Evolutionary conservation across 2,329 filamentous ascomycete genomes (phyloP).

Genomic region (Thermochaetoides dissita): DNA sequence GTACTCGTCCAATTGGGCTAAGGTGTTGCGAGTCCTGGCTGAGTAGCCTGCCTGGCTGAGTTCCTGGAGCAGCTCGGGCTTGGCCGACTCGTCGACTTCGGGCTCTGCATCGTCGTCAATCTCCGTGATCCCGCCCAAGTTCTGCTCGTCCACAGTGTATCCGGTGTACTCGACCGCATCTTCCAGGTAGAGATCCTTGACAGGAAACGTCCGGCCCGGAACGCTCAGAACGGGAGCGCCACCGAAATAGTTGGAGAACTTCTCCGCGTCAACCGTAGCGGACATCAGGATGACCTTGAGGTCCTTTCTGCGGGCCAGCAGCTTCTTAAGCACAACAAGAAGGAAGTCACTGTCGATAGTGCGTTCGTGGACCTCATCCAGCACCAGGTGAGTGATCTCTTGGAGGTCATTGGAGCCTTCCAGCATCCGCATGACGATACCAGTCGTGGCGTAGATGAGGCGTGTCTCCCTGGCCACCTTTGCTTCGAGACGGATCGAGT

Average conservation of each 20-base stretch:
- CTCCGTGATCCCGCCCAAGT: constrained; percentile 42
- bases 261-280: constrained; percentile 83
- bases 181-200: constrained; percentile 75
- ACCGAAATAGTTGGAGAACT: constrained; percentile 78
- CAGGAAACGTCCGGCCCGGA: constrained; percentile 85
- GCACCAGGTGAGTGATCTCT: constrained; percentile 82
- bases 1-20: constrained; percentile 77
- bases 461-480: constrained; percentile 71
- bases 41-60: constrained; percentile 54
- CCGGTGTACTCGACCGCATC: constrained; percentile 83
- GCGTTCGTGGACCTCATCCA: constrained; percentile 96
- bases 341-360: constrained; percentile 95
- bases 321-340: constrained; percentile 74
- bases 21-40: constrained; percentile 55
- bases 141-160: constrained; percentile 44
- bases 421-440: constrained; percentile 97
- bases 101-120: constrained; percentile 49
- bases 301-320: constrained; percentile 63
- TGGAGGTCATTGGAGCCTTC: constrained; percentile 74
- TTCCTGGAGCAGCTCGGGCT: constrained; percentile 46
- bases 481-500: constrained; percentile 84
- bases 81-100: constrained; percentile 36
- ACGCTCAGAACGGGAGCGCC: constrained; percentile 79
- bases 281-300: constrained; percentile 95
- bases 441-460: constrained; percentile 75